Percentiles rank a stretch among this genome's conserved stretches.
Conservation (phyloP, 225 moss, liverwort and hornwort genomes). For the Anthoceros angustus region DNA sequence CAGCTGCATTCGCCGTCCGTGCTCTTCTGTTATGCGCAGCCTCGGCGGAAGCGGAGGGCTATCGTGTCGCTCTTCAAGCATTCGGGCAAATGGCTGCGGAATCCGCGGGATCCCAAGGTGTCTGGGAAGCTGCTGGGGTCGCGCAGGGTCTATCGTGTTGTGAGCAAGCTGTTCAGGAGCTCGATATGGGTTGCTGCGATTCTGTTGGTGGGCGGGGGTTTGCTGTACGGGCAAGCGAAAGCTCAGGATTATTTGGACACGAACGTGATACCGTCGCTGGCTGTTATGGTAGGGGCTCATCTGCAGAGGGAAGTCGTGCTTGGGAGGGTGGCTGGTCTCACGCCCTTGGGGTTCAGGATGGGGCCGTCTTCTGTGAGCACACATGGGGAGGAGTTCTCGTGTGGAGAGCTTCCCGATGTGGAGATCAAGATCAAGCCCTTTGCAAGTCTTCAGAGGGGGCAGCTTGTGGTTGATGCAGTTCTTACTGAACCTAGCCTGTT, state of each 20-base stretch:
- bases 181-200: slow-evolving; percentile 80
- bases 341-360: slow-evolving; percentile 55
- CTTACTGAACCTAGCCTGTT: slow-evolving; percentile 67
- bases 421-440: slow-evolving; percentile 71
- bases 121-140: not conserved
- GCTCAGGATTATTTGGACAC: slow-evolving; percentile 68
- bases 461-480: slow-evolving; percentile 74
- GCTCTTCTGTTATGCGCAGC: not conserved
- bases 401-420: slow-evolving; percentile 68
- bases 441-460: slow-evolving; percentile 61
- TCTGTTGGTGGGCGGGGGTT: slow-evolving; percentile 58
- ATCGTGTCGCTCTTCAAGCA: not conserved
- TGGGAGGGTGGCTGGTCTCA: slow-evolving; percentile 70
- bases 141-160: not conserved
- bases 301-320: slow-evolving; percentile 76
- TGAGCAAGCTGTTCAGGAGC: slow-evolving; percentile 38
- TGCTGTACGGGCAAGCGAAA: slow-evolving; percentile 71
- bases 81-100: not conserved
- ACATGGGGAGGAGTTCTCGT: slow-evolving; percentile 76
- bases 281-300: slow-evolving; percentile 50
- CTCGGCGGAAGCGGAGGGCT: not conserved
- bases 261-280: slow-evolving; percentile 60
- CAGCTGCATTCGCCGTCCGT: not conserved
- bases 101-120: not conserved
- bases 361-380: slow-evolving; percentile 78